These are phyloP conservation scores for Tylopilus balloui DNA, from an alignment of 768 basidiomycete genomes.

Conservation along the genomic window DNA sequence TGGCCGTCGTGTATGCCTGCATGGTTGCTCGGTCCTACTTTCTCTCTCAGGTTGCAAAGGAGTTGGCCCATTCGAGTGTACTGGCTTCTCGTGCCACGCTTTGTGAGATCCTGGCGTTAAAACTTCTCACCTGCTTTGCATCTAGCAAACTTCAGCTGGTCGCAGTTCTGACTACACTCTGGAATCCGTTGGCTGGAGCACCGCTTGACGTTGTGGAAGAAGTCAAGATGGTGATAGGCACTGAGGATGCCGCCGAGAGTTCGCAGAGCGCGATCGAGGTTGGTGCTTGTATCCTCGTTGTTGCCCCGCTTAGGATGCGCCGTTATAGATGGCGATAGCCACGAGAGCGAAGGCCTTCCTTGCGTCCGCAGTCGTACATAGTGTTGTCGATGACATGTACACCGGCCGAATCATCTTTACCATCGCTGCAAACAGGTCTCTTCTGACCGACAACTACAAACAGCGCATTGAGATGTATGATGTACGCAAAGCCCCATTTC, in stretches of 20 bases:
- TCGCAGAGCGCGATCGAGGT: constrained; percentile 87
- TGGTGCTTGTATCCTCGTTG: constrained; percentile 22
- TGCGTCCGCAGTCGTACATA: constrained; percentile 77
- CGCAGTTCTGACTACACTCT: constrained; percentile 74
- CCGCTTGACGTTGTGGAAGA: constrained; percentile 60
- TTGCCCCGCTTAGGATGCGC: background rate
- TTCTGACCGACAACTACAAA: constrained; percentile 91
- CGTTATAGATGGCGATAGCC: constrained; percentile 75
- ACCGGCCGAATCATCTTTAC: constrained; percentile 72
- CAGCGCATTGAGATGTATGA: constrained; percentile 72
- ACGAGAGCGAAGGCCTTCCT: constrained; percentile 83
- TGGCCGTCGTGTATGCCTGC: constrained; percentile 71
- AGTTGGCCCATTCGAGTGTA: constrained; percentile 75
- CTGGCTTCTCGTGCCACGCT: constrained; percentile 69
- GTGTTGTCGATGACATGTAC: constrained; percentile 84
- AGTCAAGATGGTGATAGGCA: constrained; percentile 53
- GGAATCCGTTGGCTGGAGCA: constrained; percentile 83
- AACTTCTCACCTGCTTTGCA: constrained; percentile 72
- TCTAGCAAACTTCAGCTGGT: constrained; percentile 69
- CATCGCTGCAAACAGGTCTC: constrained; percentile 56
- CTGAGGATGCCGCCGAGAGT: constrained; percentile 54
- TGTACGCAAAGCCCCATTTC: constrained; percentile 57
- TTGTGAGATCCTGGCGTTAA: constrained; percentile 88
- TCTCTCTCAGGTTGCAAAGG: constrained; percentile 57
- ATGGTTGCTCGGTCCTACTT: constrained; percentile 80